Percentiles rank a stretch among this genome's conserved stretches.
These are phyloP conservation scores for Dictyostelium brefeldianum DNA, from an alignment of 78 protist species.

Conservation along the genomic window DNA sequence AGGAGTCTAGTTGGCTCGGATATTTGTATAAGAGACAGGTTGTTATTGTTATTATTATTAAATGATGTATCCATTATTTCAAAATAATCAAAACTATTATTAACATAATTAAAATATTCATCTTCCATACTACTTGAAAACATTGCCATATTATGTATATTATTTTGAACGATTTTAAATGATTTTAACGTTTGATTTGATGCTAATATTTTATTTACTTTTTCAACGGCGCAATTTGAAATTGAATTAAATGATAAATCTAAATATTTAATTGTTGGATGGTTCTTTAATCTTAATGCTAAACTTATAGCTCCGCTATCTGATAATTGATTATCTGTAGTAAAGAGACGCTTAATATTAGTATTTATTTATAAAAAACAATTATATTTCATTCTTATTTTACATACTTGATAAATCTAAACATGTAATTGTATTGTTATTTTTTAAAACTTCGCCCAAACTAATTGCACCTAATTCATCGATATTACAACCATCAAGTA, in stretches of 20 bases:
- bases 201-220: neutral
- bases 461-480: constrained; percentile 17
- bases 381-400: too few species aligned
- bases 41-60: too few species aligned
- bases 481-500: neutral
- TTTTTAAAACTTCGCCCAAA: constrained; percentile 4
- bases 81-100: neutral
- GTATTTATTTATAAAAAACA: too few species aligned
- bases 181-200: neutral
- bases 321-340: neutral
- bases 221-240: neutral
- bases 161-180: neutral
- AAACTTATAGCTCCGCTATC: neutral
- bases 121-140: neutral
- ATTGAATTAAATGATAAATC: neutral
- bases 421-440: neutral
- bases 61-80: neutral
- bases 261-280: constrained; percentile 1
- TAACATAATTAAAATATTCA: neutral
- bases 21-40: too few species aligned
- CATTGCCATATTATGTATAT: neutral
- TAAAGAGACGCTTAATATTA: too few species aligned
- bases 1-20: too few species aligned
- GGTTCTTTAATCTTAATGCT: neutral
- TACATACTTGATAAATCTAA: constrained; percentile 7